Conservation (phyloP, 306 rosid genomes). For the Trifolium subterraneum region DNA sequence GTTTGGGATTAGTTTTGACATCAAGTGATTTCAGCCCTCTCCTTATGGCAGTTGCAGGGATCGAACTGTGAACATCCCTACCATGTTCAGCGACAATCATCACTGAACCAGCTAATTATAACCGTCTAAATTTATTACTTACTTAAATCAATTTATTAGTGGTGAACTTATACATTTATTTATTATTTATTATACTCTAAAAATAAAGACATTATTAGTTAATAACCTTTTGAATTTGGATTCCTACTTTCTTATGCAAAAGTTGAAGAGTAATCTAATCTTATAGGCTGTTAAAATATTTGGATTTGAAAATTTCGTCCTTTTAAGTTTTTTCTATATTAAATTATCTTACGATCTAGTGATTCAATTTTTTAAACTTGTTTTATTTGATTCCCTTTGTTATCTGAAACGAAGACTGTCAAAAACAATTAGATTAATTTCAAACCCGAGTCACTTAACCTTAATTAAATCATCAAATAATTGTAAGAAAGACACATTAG, state of each 20-base stretch:
- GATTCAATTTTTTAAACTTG: constrained; percentile 8
- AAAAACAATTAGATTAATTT: neutral
- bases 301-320: neutral
- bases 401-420: neutral
- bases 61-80: too few species aligned
- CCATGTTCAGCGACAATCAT: too few species aligned
- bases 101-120: too few species aligned
- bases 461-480: neutral
- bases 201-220: too few species aligned
- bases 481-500: neutral
- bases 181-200: too few species aligned
- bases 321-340: too few species aligned
- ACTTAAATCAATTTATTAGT: too few species aligned
- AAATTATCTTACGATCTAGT: neutral
- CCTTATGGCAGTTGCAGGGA: too few species aligned
- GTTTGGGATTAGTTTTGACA: too few species aligned
- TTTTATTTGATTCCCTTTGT: neutral
- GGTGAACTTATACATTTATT: too few species aligned
- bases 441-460: constrained; percentile 1
- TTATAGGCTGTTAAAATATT: neutral
- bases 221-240: constrained; percentile 13
- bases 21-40: too few species aligned
- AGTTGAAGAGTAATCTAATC: neutral
- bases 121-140: too few species aligned
- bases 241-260: constrained; percentile 36